Evolutionary conservation across 306 rosid genomes (phyloP), one percentile per base, ranked within the genome.

Genomic region (Castanea sativa): DNA sequence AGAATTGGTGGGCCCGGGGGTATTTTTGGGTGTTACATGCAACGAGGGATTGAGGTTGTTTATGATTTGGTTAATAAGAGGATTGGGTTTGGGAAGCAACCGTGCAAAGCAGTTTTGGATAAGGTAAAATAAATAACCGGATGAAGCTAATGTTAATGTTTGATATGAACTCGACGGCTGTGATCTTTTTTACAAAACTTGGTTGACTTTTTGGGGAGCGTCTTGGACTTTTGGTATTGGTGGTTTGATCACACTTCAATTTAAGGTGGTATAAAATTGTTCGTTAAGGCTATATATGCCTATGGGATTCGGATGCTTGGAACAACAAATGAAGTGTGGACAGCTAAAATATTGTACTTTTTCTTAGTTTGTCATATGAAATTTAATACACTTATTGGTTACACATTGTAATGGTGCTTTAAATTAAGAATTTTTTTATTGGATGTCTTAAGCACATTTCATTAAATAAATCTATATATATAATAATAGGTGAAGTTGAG

Each of bases 31-130:
- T 92, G 92, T 80, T 95, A 89, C 18, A 97, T 91, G 64, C 99
- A 95, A 73, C 99, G 91, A 45, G 97, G 98, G 1, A 90, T 95
- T 75, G 98, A 95, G 76, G 97, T 95, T 25, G 89, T 85, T 2
- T 95, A 95, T 73, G 99, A 95, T 80, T 75, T 95, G 77, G 93
- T 85, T 76, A 89, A 89, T n/a, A 85, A 73, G 61, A 90, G 91
- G 82, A 87, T 95, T 71, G 99, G 99, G 0, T 95, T 95, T 58
- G 99, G 98, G 0, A 84, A 60, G 69, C 86, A 92, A 73, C 88
- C 89, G n/a, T 95, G 99, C 74, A 81, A 95, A 25, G 81, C 75
- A 70, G 94, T 95, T 45, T 93, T 92, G 98, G 97, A 95, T 73
- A 85, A 63, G 0, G 87, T 95, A 0, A 91, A 85, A 84, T 73